Evolutionary conservation across 176 grass and related monocot species (phyloP).

Genomic region (Cymbopogon citratus): DNA sequence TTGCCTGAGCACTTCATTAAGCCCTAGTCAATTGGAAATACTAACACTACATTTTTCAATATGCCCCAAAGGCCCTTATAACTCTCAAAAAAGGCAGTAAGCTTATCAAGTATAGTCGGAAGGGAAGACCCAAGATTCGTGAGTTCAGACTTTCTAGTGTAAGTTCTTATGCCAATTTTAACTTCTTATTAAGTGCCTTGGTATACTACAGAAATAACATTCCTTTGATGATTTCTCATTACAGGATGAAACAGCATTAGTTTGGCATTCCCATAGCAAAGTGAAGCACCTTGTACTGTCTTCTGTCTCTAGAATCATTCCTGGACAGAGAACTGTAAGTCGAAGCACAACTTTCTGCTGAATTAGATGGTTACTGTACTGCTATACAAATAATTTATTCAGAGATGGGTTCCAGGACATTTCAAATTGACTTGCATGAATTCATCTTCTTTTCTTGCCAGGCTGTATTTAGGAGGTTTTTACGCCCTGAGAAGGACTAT

Average conservation of each 20-base stretch:
- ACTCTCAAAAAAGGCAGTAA: slow-evolving; percentile 55
- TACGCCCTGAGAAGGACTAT: slow-evolving; percentile 82
- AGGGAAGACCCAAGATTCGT: slow-evolving; percentile 66
- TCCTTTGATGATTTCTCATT: neutral
- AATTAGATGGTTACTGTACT: neutral
- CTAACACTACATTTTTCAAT: neutral
- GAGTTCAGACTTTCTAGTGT: slow-evolving; percentile 69
- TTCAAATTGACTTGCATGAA: slow-evolving; percentile 13
- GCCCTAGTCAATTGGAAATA: neutral
- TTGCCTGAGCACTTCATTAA: neutral
- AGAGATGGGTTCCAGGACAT: neutral
- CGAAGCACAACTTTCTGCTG: slow-evolving; percentile 11
- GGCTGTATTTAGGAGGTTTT: slow-evolving; percentile 82
- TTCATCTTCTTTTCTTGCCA: slow-evolving; percentile 22
- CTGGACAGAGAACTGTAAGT: slow-evolving; percentile 91
- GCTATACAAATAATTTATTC: slow-evolving; percentile 7
- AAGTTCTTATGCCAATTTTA: slow-evolving; percentile 27
- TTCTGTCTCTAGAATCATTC: slow-evolving; percentile 66
- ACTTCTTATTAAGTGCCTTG: neutral
- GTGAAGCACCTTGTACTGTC: slow-evolving; percentile 65
- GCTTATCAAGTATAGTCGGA: slow-evolving; percentile 59
- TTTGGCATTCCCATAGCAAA: slow-evolving; percentile 80
- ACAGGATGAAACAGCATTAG: slow-evolving; percentile 70
- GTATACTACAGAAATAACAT: neutral
- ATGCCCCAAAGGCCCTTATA: slow-evolving; percentile 39